Evolutionary conservation across 495 filamentous ascomycete species (phyloP), one percentile per base, ranked within the genome.

Genomic region (Penicillium pancosmium): DNA sequence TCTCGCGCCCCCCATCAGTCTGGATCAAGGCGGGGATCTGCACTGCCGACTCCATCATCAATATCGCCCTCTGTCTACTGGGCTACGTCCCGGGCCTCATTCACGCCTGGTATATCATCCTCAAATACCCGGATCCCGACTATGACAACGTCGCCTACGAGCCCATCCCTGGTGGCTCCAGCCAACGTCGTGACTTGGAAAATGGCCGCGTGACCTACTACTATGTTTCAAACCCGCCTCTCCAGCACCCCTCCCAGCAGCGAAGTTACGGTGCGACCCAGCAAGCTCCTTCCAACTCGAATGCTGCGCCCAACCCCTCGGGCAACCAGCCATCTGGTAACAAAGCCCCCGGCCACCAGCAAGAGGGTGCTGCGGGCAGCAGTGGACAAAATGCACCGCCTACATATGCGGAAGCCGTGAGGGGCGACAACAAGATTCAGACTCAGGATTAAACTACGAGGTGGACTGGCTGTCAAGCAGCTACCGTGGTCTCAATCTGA

Each of bases 71-170:
- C 62, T 93, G 88, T 77, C 77, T 84, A 49, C 89, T 98, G 46
- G 93, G 95, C 73, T 95, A 84, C 74, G 78, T 98, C 61, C 94
- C 94, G 19, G 94, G 94, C 53, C 86, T 98, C 23, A 74, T 98
- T 7, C 94, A 98, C 75, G 84, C 94, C 68, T 98, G 93, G 93
- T 98, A 98, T 85, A 97, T 98, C 75, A 96, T 98, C 79, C 78
- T 88, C 69, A 88, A 89, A 69, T 91, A 89, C 72, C 95, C 95
- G 25, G 93, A 97, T 33, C 76, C 78, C 6, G 72, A 80, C 51
- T 71, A 73, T 13, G 76, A 79, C 55, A 73, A 83, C 27, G 85
- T 82, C 60, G 80, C 82, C 58, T 91, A 94, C 73, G 80, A 87
- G 49, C 69, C 77, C 35, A 71, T 87, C 50, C 77, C 81, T 12